Evolutionary conservation across 2,329 filamentous ascomycete species (phyloP).

Genomic region (Nemania diffusa): DNA sequence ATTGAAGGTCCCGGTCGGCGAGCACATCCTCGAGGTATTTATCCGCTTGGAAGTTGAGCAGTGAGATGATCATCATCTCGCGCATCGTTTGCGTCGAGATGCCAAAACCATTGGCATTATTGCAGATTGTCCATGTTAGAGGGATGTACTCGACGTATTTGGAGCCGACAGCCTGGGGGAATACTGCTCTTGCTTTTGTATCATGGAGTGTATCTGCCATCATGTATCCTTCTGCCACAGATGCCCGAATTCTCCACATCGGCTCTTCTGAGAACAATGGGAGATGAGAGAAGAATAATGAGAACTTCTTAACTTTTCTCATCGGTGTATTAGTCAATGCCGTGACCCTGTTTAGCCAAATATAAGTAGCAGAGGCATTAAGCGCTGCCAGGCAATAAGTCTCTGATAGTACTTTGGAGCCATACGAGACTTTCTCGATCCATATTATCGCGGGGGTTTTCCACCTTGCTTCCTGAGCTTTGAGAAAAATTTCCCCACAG

Average conservation of each 20-base stretch:
- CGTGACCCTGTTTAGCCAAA: too few relatives aligned
- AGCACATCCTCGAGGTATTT: constrained; percentile 13
- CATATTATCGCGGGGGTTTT: neutral
- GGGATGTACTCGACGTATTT: constrained; percentile 25
- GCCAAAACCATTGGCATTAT: neutral
- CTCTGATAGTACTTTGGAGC: neutral
- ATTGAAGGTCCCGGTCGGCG: neutral
- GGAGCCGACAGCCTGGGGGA: too few relatives aligned
- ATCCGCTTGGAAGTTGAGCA: constrained; percentile 17
- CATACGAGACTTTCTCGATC: constrained; percentile 6
- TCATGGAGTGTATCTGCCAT: too few relatives aligned
- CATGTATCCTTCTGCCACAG: too few relatives aligned
- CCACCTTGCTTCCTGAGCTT: too few relatives aligned
- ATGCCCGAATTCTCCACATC: too few relatives aligned
- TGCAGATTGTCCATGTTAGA: constrained; percentile 5
- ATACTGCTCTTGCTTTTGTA: too few relatives aligned
- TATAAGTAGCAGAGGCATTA: too few relatives aligned
- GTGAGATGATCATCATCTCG: constrained; percentile 18
- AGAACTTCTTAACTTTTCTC: too few relatives aligned
- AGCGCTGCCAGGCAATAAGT: neutral
- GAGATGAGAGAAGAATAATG: too few relatives aligned
- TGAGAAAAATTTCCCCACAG: neutral
- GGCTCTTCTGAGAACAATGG: too few relatives aligned
- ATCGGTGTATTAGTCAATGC: too few relatives aligned
- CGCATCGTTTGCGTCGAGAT: neutral